Percentiles rank a stretch among this genome's conserved stretches.
Conservation (phyloP, 768 basidiomycete genomes). For the Butyriboletus loyo region DNA sequence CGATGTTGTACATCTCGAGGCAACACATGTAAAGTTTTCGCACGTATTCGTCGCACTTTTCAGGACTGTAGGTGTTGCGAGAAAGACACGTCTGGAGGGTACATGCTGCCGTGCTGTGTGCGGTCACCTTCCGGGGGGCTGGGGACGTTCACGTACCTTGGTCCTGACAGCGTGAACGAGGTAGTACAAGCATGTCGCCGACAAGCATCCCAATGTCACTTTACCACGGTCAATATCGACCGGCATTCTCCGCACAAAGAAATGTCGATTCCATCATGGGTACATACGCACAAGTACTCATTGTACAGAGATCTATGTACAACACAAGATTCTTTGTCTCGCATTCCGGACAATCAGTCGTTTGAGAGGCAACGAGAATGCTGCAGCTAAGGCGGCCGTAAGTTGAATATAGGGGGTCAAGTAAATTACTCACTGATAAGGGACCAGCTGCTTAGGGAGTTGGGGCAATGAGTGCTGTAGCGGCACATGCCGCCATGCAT, state of each 20-base stretch:
- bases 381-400: not conserved
- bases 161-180: constrained; percentile 14
- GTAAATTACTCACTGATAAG: not conserved
- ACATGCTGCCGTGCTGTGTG: constrained; percentile 45
- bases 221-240: not conserved
- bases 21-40: constrained; percentile 63
- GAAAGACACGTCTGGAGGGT: constrained; percentile 59
- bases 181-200: not conserved
- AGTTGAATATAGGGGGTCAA: not conserved
- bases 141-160: constrained; percentile 18
- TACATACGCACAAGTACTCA: not conserved
- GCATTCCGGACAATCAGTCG: not conserved
- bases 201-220: not conserved
- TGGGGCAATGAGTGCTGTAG: constrained; percentile 19
- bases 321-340: not conserved
- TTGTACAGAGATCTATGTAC: not conserved
- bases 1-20: constrained; percentile 48
- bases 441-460: constrained; percentile 14
- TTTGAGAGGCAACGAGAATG: not conserved
- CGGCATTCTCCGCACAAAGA: not conserved
- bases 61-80: constrained; percentile 61
- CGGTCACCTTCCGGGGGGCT: not conserved
- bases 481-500: constrained; percentile 26
- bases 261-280: not conserved
- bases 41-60: constrained; percentile 54